Conservation (phyloP, 2,329 filamentous ascomycete genomes). For the Ascochyta fabae region DNA sequence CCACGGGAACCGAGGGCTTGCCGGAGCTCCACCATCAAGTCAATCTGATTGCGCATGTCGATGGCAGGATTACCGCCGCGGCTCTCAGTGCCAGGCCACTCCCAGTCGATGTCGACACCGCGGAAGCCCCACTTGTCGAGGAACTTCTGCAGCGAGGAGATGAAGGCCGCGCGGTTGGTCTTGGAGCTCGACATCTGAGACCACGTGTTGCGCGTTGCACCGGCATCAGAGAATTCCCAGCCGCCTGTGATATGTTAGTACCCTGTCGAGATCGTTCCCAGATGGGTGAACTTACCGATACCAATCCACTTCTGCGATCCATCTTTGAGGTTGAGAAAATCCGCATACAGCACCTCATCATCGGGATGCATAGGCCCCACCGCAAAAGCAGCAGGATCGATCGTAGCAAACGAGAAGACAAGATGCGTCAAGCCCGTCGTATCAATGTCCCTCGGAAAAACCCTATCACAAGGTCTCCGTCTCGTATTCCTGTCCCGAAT, state of each 20-base stretch:
- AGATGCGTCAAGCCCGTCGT: slow-evolving; percentile 34
- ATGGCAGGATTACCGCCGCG: slow-evolving; percentile 42
- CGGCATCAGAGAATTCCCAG: slow-evolving; percentile 41
- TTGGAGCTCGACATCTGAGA: slow-evolving; percentile 40
- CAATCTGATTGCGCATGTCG: slow-evolving; percentile 41
- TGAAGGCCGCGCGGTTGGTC: slow-evolving; percentile 46
- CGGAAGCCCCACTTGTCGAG: slow-evolving; percentile 54
- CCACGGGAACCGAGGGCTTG: slow-evolving; percentile 26
- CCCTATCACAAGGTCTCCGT: slow-evolving; percentile 27
- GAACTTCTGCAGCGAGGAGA: slow-evolving; percentile 48
- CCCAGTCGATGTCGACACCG: slow-evolving; percentile 57
- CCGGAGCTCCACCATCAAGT: slow-evolving; percentile 32
- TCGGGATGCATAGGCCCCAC: slow-evolving; percentile 21
- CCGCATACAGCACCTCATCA: slow-evolving; percentile 26
- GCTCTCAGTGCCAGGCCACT: slow-evolving; percentile 42
- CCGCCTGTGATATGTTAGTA: slow-evolving; percentile 38
- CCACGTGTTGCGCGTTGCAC: slow-evolving; percentile 48
- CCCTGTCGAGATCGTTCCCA: neutral
- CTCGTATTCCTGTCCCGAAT: slow-evolving; percentile 24
- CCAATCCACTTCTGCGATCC: slow-evolving; percentile 26
- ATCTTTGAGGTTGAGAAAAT: slow-evolving; percentile 25
- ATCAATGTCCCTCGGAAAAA: slow-evolving; percentile 31
- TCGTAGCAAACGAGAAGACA: slow-evolving; percentile 50
- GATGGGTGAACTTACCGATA: slow-evolving; percentile 11
- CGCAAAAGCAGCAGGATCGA: slow-evolving; percentile 48